Evolutionary conservation across 306 rosid species (phyloP), one percentile per base, ranked within the genome.

Genomic region (Dalbergia cochinchinensis): DNA sequence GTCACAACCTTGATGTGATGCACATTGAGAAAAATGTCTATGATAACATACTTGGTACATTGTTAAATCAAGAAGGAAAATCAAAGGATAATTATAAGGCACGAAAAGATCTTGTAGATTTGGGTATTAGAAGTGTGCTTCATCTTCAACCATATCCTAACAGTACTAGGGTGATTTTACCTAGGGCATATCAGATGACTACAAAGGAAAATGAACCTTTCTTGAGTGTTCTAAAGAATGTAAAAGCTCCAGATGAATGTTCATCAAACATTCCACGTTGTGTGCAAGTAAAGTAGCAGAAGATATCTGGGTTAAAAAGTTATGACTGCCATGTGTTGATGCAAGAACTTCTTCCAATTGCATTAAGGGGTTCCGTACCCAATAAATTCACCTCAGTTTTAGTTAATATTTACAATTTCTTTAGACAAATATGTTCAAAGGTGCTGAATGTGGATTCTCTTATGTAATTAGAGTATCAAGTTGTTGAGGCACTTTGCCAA

Each of bases 91-190:
- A 62, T 33, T 35, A 62, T 13, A 62, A 62, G 19, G 16, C 44
- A 4, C 45, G 10, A 3, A 6, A 12, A 35, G 50, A 64, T 4
- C 69, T 35, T 6, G 50, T 64, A 35, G 26, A 51, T 33, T 50
- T 71, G 63, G 31, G 63, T n/a, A 71, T 71, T 50, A 71, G 48
- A 15, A 71, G 63, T 51, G 33, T 15, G 63, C 63, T 71, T 34
- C 76, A 71, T 19, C 61, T 59, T 11, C 22, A 69, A 20, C 41
- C 39, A 0, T 22, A 9, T 3, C 59, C 19, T 13, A 69, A 45
- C 0, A 68, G 11, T 68, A 20, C 5, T 19, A 68, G 5, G 18
- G 6, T 20, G 1, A 5, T 6, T 44, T 22, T 69, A 16, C 74
- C 60, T 47, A 47, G 26, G 26, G 60, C 60, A 47, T 69, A 64